Percentiles rank a stretch among this genome's conserved stretches.
Conservation (phyloP, 768 basidiomycete species). For the Suillus placidus region DNA sequence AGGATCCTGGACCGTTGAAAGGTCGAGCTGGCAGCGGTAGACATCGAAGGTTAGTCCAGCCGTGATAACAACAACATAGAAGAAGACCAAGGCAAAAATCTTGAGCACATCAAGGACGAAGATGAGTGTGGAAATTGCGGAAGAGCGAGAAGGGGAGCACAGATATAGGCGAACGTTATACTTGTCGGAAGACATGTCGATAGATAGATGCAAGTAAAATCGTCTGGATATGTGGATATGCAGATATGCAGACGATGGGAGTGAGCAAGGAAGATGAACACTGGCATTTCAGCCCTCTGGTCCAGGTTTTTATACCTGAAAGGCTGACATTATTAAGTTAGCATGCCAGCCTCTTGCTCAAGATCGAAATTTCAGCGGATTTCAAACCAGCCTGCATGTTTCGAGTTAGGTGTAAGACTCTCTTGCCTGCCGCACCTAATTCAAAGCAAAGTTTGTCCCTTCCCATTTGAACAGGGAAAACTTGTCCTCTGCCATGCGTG, state of each 20-base stretch:
- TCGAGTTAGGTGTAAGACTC: neutral
- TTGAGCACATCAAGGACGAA: neutral
- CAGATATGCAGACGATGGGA: neutral
- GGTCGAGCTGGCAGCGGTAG: neutral
- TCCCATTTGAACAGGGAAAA: neutral
- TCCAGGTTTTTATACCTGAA: neutral
- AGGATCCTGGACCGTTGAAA: neutral
- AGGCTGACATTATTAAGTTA: neutral
- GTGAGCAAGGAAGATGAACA: neutral
- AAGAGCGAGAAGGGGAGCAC: neutral
- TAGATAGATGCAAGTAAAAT: neutral
- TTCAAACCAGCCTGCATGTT: neutral
- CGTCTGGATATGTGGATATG: constrained; percentile 1
- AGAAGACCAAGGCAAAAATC: neutral
- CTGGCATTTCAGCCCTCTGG: neutral
- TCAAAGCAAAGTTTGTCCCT: neutral
- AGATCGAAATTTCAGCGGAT: neutral
- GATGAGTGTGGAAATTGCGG: neutral
- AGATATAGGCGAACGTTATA: neutral
- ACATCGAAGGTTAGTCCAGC: neutral
- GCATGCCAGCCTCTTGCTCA: neutral
- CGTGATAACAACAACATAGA: neutral
- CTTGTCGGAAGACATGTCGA: neutral
- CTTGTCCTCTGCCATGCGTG: neutral
- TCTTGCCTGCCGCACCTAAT: neutral